Base-by-base conservation (phyloP, 2,329 filamentous ascomycete species). In the Cercospora sp. region DNA sequence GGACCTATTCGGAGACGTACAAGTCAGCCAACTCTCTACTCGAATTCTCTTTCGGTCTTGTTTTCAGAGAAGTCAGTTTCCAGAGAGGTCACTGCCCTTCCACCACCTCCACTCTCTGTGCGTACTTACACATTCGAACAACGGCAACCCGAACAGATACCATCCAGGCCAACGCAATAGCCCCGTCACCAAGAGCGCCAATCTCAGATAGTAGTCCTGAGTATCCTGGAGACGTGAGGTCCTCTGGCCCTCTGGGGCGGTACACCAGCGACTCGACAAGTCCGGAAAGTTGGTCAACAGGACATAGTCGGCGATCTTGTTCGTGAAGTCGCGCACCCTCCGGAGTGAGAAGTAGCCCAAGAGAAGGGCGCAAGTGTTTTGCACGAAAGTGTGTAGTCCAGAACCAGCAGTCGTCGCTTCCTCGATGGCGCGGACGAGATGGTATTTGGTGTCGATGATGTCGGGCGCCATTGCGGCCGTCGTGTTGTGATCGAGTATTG, bases 121-220 rank as follows among this genome's bases (percentile, higher is more conserved):
- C 4, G 20, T 12, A 26, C 45, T 51, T 18, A 64, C 33, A 42
- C 63, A 64, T 10, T 59, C 53, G 33, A 53, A 59, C n/a, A 64
- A 18, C 5, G 42, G 51, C 63, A 30, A 18, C 1, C 30, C 31
- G 8, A 26, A 45, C 23, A 64, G 12, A 45, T 59, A 48, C 53
- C 63, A 9, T 6, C 63, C 63, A 3, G 53, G 53, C 63, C 63
- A 64, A 5, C 63, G 31, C 53, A 64, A 8, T 8, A 64, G 33
- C 6, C 42, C 30, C 5, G 28, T 48, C 13, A 9, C n/a, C n/a
- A 59, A 8, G 7, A 1, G n/a, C 3, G 45, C 9, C 20, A 13
- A 12, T 9, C 5, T 40, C 20, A 48, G 16, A 6, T 28, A 20
- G 12, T 20, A 20, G 1, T 58, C 18, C 23, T 59, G 63, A 9